These are phyloP conservation scores for Musa troglodytarum DNA, from an alignment of 176 grass and related monocot genomes.

Conservation along the genomic window DNA sequence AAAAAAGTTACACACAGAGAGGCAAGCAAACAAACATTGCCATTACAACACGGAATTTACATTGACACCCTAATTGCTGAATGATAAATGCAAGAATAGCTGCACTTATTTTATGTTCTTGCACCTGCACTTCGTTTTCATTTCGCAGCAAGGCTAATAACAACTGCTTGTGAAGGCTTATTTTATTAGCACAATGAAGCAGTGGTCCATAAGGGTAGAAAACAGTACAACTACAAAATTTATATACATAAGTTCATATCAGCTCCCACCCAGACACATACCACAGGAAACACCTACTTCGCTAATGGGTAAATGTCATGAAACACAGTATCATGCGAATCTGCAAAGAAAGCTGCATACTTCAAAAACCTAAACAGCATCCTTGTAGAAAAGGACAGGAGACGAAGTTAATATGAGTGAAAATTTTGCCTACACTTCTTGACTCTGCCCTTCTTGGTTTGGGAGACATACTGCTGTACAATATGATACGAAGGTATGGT, in stretches of 20 bases:
- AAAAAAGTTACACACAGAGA: background rate
- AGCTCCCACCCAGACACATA: background rate
- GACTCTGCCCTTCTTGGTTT: background rate
- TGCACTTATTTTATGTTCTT: background rate
- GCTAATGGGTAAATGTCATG: background rate
- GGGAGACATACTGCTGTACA: constrained; percentile 2
- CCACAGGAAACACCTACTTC: background rate
- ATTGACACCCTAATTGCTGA: background rate
- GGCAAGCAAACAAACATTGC: background rate
- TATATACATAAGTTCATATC: background rate
- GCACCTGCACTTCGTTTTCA: background rate
- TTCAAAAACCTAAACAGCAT: background rate
- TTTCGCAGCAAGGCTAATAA: background rate
- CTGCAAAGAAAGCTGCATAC: background rate
- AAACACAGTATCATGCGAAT: background rate
- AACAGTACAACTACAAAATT: background rate
- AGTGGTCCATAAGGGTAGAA: background rate
- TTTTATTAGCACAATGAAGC: background rate
- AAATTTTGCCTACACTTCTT: background rate
- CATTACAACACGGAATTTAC: background rate
- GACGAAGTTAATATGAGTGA: background rate
- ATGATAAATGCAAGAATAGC: background rate
- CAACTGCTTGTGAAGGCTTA: background rate
- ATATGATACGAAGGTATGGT: background rate
- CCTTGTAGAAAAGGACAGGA: background rate